phyloP scores from a whole-genome alignment of 108 stramenopile species.

The Aurantiochytrium sp. region DNA sequence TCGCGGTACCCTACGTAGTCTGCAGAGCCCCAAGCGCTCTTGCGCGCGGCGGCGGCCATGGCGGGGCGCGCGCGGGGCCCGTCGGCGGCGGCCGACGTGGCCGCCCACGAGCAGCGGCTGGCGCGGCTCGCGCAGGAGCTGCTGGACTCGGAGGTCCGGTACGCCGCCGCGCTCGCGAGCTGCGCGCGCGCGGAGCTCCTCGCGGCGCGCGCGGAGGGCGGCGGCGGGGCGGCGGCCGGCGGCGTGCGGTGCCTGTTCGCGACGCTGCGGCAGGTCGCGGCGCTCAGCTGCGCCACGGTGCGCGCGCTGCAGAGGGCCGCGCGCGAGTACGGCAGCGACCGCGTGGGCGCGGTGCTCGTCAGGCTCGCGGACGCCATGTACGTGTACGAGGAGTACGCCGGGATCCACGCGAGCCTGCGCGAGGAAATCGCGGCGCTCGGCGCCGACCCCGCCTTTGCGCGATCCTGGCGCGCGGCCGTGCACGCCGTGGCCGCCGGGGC shows the following conservation, averaged over 20 bases:
- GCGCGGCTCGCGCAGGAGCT: too few species aligned
- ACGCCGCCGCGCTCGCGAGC: too few species aligned
- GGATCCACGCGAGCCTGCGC: background rate
- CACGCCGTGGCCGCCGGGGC: background rate
- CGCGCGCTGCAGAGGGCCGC: background rate
- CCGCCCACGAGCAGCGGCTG: too few species aligned
- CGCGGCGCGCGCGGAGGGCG: too few species aligned
- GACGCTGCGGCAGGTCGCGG: background rate
- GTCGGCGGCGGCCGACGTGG: too few species aligned
- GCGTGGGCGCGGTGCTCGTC: background rate
- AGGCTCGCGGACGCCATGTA: background rate
- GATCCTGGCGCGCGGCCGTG: background rate
- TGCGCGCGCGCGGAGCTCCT: too few species aligned
- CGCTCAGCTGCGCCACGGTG: background rate
- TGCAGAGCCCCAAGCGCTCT: too few species aligned
- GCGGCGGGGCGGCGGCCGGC: too few species aligned
- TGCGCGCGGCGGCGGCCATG: too few species aligned
- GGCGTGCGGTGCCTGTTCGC: background rate
- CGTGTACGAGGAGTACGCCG: slow-evolving; percentile 19
- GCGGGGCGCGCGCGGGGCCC: too few species aligned
- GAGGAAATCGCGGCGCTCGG: background rate
- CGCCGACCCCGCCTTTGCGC: background rate
- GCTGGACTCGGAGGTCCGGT: too few species aligned
- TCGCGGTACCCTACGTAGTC: too few species aligned
- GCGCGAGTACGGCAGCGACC: background rate